phyloP scores from a whole-genome alignment of 768 basidiomycete genomes.

The Lactarius hatsudake region DNA sequence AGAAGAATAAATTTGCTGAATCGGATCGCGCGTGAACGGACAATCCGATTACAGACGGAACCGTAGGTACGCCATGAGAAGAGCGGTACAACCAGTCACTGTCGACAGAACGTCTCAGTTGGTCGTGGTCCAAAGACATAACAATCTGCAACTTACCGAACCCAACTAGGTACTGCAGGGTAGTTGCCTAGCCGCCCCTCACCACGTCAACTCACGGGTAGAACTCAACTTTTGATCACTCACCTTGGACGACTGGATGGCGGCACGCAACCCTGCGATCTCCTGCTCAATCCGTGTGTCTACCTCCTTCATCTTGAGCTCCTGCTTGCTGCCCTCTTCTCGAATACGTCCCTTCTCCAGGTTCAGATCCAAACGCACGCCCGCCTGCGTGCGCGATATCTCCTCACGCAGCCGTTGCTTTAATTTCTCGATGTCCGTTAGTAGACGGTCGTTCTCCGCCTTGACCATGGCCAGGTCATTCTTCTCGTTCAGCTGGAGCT shows the following conservation, averaged over 20 bases:
- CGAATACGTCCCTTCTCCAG: slow-evolving; percentile 94
- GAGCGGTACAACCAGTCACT: slow-evolving; percentile 85
- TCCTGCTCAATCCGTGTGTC: slow-evolving; percentile 97
- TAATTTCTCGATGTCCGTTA: slow-evolving; percentile 88
- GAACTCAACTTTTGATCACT: slow-evolving; percentile 22
- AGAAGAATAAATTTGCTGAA: not conserved
- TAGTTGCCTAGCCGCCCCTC: slow-evolving; percentile 58
- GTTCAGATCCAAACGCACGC: slow-evolving; percentile 92
- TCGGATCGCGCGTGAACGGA: not conserved
- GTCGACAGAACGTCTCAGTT: slow-evolving; percentile 25
- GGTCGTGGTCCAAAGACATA: not conserved
- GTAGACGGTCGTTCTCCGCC: slow-evolving; percentile 92
- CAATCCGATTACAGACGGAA: slow-evolving; percentile 45
- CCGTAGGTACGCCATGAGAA: slow-evolving; percentile 84
- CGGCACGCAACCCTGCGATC: slow-evolving; percentile 80
- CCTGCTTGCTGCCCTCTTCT: slow-evolving; percentile 88
- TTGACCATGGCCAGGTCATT: slow-evolving; percentile 95
- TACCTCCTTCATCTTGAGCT: slow-evolving; percentile 95
- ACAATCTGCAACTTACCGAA: slow-evolving; percentile 55
- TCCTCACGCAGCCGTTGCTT: slow-evolving; percentile 92
- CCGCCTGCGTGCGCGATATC: slow-evolving; percentile 87
- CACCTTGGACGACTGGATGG: slow-evolving; percentile 84
- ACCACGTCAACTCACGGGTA: not conserved
- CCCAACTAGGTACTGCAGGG: slow-evolving; percentile 82
- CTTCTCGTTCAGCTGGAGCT: slow-evolving; percentile 94